These are phyloP conservation scores for Bipolaris sorokiniana DNA, from an alignment of 2,329 filamentous ascomycete genomes.

Conservation along the genomic window DNA sequence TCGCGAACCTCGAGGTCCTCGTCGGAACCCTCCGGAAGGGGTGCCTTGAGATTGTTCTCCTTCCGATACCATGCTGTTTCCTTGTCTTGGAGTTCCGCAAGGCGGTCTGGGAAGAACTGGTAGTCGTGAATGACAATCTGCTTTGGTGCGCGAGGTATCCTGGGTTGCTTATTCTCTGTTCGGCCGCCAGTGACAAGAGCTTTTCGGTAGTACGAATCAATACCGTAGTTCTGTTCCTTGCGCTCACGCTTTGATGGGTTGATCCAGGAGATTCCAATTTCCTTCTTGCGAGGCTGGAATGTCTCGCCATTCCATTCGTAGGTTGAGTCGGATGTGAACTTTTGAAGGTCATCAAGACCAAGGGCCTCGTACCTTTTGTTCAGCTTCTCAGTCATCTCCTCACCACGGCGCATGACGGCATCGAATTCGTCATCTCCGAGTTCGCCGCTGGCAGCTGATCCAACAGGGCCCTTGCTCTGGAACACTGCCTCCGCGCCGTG, in stretches of 20 bases:
- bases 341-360: constrained; percentile 94
- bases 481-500: constrained; percentile 97
- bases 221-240: constrained; percentile 97
- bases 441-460: constrained; percentile 64
- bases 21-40: constrained; percentile 84
- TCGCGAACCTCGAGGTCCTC: constrained; percentile 85
- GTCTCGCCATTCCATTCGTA: constrained; percentile 99
- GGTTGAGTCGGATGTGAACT: constrained; percentile 95
- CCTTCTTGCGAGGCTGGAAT: constrained; percentile 83
- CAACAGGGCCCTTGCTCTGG: constrained; percentile 70
- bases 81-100: constrained; percentile 90
- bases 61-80: constrained; percentile 96
- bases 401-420: constrained; percentile 81
- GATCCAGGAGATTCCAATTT: constrained; percentile 94
- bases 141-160: constrained; percentile 93
- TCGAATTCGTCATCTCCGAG: constrained; percentile 92
- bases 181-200: constrained; percentile 82
- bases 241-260: constrained; percentile 97
- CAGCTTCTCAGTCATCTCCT: constrained; percentile 85
- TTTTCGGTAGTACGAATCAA: constrained; percentile 97
- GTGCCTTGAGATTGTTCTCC: constrained; percentile 94
- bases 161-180: constrained; percentile 85
- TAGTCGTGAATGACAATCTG: constrained; percentile 93
- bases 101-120: constrained; percentile 88
- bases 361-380: constrained; percentile 96